phyloP scores from a whole-genome alignment of 2,329 filamentous ascomycete species.

The Colletotrichum cordylinicola region DNA sequence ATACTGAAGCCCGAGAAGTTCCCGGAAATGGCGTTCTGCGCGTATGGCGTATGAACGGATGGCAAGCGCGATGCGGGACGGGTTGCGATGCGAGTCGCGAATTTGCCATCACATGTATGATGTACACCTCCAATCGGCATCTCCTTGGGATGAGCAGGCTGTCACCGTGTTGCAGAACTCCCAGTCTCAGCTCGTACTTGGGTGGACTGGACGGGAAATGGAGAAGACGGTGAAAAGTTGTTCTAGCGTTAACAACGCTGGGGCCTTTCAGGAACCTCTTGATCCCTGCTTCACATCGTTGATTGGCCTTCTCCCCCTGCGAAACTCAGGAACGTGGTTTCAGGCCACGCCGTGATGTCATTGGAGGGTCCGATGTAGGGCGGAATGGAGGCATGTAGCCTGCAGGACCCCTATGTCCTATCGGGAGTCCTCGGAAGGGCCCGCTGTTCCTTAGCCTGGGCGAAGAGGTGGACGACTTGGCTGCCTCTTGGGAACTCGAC shows the following conservation, averaged over 20 bases:
- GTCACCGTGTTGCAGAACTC: not conserved
- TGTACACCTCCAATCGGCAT: not conserved
- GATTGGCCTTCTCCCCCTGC: constrained; percentile 1
- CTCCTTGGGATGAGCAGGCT: not conserved
- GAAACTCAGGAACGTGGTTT: constrained; percentile 21
- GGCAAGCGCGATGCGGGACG: not conserved
- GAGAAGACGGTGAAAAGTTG: constrained; percentile 12
- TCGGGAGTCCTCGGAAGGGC: constrained; percentile 20
- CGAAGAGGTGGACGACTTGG: not conserved
- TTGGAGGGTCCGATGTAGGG: constrained; percentile 18
- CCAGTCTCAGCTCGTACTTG: not conserved
- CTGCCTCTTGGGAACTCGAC: not conserved
- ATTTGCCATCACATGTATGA: constrained; percentile 4
- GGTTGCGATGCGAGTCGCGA: constrained; percentile 2
- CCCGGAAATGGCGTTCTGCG: not conserved
- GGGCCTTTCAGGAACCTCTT: not conserved
- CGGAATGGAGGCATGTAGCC: constrained; percentile 17
- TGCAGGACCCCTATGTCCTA: constrained; percentile 20
- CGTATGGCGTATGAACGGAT: not conserved
- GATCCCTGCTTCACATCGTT: constrained; percentile 1
- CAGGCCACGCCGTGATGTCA: constrained; percentile 17
- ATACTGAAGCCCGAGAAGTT: constrained; percentile 13
- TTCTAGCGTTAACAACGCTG: constrained; percentile 6
- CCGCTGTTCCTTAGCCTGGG: constrained; percentile 6
- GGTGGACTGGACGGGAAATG: not conserved